Evolutionary conservation across 768 basidiomycete genomes (phyloP), one percentile per base, ranked within the genome.

Genomic region (Lentinula sp.): DNA sequence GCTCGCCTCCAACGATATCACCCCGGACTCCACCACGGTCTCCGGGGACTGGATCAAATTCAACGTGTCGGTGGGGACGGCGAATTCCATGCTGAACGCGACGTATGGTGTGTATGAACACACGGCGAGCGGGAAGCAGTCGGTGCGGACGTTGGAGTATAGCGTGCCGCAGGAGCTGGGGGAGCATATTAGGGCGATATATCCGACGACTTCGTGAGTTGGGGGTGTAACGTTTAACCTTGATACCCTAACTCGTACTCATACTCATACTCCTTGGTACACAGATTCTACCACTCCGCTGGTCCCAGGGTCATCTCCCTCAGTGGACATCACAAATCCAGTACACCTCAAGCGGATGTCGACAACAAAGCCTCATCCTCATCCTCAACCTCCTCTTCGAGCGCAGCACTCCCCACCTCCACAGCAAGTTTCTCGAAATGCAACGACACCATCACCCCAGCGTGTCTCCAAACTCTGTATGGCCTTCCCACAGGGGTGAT

Each of bases 1-100:
- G 83, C 67, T 84, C 1, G 70, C 72, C 0, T 72, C 71, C 1
- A 72, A 81, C 57, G 80, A 79, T 32, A 55, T 36, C 66, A 81
- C 23, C 16, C 68, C 74, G 46, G 65, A 71, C 39, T 60, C 75
- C 2, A 57, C 68, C 16, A 73, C 74, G 8, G 77, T 79, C 15
- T 71, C 75, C 1, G 71, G 72, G 2, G 76, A 78, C 66, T 76
- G 75, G 75, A 61, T 77, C n/a, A 64, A 62, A 18, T 65, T 74
- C 66, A 64, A 62, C 4, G 58, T 74, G 3, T 66, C 73, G 5
- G 72, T 77, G 57, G 66, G 65, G 37, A 68, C 70, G 61, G 76
- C 76, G 6, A 76, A 74, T 64, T 62, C 64, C 23, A 57, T 78
- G 33, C 66, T 78, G 45, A 67, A 66, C 39, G 69, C 77, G 18